Percentiles rank a stretch among this genome's conserved stretches.
phyloP scores from a whole-genome alignment of 2,329 filamentous ascomycete species.

The Monosporascus sp. region DNA sequence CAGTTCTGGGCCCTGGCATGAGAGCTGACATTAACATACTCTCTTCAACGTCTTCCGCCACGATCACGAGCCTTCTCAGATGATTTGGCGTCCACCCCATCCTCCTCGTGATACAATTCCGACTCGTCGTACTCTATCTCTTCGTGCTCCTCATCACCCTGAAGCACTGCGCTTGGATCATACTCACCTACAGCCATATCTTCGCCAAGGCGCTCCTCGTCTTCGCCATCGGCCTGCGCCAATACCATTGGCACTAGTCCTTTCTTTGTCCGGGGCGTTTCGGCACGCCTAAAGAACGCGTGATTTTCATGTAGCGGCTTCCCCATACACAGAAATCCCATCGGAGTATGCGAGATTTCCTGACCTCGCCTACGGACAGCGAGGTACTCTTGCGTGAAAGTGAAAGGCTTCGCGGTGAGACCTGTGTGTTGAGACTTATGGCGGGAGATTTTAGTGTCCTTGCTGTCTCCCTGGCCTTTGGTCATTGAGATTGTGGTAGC shows the following conservation, averaged over 20 bases:
- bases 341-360: slow-evolving; percentile 54
- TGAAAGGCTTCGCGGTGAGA: slow-evolving; percentile 32
- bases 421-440: slow-evolving; percentile 8
- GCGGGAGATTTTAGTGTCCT: not conserved
- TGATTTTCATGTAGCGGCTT: slow-evolving; percentile 42
- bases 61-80: not conserved
- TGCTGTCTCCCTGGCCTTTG: not conserved
- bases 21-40: not conserved
- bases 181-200: slow-evolving; percentile 16
- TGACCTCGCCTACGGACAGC: slow-evolving; percentile 49
- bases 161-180: slow-evolving; percentile 12
- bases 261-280: slow-evolving; percentile 1
- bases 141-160: slow-evolving; percentile 11
- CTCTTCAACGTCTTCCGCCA: not conserved
- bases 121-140: slow-evolving; percentile 19
- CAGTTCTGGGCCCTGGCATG: not conserved
- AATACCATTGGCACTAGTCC: slow-evolving; percentile 6
- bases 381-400: slow-evolving; percentile 53
- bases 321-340: slow-evolving; percentile 51
- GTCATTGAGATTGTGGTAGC: slow-evolving; percentile 1
- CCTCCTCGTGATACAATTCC: slow-evolving; percentile 8
- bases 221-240: slow-evolving; percentile 5
- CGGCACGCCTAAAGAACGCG: slow-evolving; percentile 41
- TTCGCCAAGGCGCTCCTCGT: slow-evolving; percentile 7
- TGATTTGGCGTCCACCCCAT: not conserved